Evolutionary conservation across 768 basidiomycete genomes (phyloP).

Genomic region (Omphalotus guepiniiformis): DNA sequence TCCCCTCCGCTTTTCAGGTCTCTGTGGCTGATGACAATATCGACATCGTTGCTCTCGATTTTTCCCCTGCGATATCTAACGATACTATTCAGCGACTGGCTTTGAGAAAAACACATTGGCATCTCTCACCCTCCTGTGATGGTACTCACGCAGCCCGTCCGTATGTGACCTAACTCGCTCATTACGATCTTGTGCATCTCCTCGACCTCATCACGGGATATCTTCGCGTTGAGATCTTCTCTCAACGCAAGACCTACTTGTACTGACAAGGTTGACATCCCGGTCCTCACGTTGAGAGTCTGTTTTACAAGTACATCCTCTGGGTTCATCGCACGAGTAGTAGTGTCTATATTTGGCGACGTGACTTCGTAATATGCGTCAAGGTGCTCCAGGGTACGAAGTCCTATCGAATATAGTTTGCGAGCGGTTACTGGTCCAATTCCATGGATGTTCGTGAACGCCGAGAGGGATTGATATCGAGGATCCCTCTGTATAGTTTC

Average conservation of each 20-base stretch:
- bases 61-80: slow-evolving; percentile 84
- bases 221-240: slow-evolving; percentile 49
- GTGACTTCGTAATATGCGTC: slow-evolving; percentile 56
- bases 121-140: slow-evolving; percentile 74
- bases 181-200: slow-evolving; percentile 68
- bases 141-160: slow-evolving; percentile 66
- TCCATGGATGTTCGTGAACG: slow-evolving; percentile 64
- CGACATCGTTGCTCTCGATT: slow-evolving; percentile 75
- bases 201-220: slow-evolving; percentile 73
- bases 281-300: slow-evolving; percentile 11
- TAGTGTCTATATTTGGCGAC: slow-evolving; percentile 17
- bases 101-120: background rate
- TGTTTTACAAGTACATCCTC: slow-evolving; percentile 8
- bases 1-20: slow-evolving; percentile 36
- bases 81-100: background rate
- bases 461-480: slow-evolving; percentile 52
- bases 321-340: background rate
- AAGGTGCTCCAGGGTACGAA: slow-evolving; percentile 68
- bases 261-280: slow-evolving; percentile 36
- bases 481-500: slow-evolving; percentile 42
- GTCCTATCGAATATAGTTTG: slow-evolving; percentile 56
- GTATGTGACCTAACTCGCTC: slow-evolving; percentile 57
- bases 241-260: slow-evolving; percentile 56
- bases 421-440: slow-evolving; percentile 72
- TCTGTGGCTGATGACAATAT: slow-evolving; percentile 82